Conservation (phyloP, 176 grass and related monocot species). For the Aegilops sharonensis region DNA sequence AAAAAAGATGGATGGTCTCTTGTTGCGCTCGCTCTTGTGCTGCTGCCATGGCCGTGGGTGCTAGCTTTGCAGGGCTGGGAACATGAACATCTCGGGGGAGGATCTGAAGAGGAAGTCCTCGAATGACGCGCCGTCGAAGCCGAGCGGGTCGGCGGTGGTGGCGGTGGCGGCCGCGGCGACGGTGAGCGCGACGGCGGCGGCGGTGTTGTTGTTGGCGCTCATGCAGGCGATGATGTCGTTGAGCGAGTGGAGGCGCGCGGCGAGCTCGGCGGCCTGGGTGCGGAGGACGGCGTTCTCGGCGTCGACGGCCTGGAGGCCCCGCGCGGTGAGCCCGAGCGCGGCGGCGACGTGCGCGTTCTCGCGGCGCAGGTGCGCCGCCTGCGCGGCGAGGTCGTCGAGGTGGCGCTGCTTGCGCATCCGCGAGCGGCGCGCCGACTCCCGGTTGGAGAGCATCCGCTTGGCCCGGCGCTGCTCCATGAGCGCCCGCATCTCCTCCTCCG, state of each 20-base stretch:
- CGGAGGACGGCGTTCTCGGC: conserved; percentile 87
- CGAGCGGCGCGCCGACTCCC: conserved; percentile 85
- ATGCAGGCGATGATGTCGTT: conserved; percentile 71
- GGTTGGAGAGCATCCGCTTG: conserved; percentile 89
- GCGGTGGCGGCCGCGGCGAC: conserved; percentile 13
- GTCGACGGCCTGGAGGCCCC: conserved; percentile 64
- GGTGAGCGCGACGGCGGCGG: conserved; percentile 1
- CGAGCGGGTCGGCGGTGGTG: conserved; percentile 3
- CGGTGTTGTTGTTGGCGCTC: conserved; percentile 30
- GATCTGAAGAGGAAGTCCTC: conserved; percentile 52
- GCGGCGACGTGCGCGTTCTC: conserved; percentile 71
- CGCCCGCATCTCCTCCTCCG: conserved; percentile 57
- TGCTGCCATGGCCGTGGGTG: conserved; percentile 1
- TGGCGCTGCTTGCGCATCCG: conserved; percentile 93
- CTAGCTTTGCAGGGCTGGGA: conserved; percentile 60
- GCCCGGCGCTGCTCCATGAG: conserved; percentile 68
- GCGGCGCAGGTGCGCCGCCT: conserved; percentile 59
- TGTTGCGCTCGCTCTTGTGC: background rate
- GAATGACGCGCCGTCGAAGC: conserved; percentile 25
- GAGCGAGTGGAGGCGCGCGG: conserved; percentile 60
- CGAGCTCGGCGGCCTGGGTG: conserved; percentile 73
- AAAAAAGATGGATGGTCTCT: background rate
- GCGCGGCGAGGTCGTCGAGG: conserved; percentile 71
- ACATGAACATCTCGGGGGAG: conserved; percentile 74
- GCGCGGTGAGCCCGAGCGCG: conserved; percentile 56